Evolutionary conservation across 495 filamentous ascomycete genomes (phyloP), one percentile per base, ranked within the genome.

Genomic region (Lasiosphaeria hispida): DNA sequence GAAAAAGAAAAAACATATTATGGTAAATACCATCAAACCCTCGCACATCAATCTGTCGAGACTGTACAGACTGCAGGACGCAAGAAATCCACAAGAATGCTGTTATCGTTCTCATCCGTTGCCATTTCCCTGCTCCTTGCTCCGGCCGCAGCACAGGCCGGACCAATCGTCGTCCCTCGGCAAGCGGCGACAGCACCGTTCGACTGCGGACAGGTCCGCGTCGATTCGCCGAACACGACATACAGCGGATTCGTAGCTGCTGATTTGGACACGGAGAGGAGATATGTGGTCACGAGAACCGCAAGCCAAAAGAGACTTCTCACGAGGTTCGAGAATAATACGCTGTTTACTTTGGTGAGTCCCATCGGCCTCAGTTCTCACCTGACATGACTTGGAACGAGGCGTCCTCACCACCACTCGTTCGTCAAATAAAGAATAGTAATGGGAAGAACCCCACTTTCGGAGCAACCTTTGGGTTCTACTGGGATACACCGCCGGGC

Each of bases 391-490:
- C 3, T n/a, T 50, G 34, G 19, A n/a, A 23, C 10, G 8, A 8
- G 14, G 3, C 17, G 18, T 43, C 17, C 13, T 34, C 7, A 41
- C 23, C 19, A 43, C 15, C 50, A 5, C 5, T 5, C 2, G 2
- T 30, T 30, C 5, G 23, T 5, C 2, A 0, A 1, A 17, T 6
- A 11, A 14, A 53, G 50, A 53, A 53, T 38, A 43, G 50, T 36
- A 53, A 53, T 23, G 50, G 50, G 6, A 53, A 53, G 19, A 53
- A 53, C 15, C 50, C 50, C 0, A 53, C 50, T 3, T 53, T 53
- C 13, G 50, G 50, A 0, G 50, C 50, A 5, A 53, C 50, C 38
- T 53, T 53, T 43, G 50, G 50, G 6, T 53, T 53, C 38, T 53
- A 30, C 37, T 53, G 50, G 50, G 50, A 53, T 18, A 53, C 50